A percentile compares a stretch with the other conserved stretches of the same genome.
Conservation (phyloP, 1,139 yeast genomes). For the Yamadazyma songkhlaensis region DNA sequence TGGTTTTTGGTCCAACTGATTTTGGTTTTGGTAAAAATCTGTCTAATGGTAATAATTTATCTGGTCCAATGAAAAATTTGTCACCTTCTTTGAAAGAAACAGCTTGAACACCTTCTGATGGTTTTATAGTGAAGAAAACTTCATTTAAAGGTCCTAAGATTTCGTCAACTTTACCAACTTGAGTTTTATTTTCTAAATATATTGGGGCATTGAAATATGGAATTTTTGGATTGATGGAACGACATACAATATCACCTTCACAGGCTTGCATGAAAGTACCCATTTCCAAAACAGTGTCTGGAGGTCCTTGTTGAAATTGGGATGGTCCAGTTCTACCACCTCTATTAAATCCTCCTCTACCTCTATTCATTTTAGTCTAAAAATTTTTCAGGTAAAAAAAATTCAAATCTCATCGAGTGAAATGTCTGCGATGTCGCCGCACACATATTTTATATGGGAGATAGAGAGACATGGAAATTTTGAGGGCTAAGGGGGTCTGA, state of each 20-base stretch:
- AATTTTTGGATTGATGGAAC: conserved; percentile 87
- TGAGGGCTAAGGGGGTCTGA: too few relatives aligned
- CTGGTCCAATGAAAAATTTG: conserved; percentile 92
- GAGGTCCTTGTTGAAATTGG: conserved; percentile 77
- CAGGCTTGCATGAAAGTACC: conserved; percentile 90
- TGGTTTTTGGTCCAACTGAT: conserved; percentile 71
- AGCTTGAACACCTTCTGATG: conserved; percentile 95
- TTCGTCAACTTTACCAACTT: conserved; percentile 97
- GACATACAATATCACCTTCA: conserved; percentile 97
- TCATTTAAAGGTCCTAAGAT: conserved; percentile 96
- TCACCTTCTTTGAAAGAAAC: conserved; percentile 92
- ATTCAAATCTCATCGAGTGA: conserved; percentile 23
- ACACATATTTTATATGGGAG: neutral
- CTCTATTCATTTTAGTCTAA: conserved; percentile 48
- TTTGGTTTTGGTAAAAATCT: conserved; percentile 94
- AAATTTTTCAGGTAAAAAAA: conserved; percentile 12
- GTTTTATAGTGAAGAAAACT: conserved; percentile 93
- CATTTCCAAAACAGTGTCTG: conserved; percentile 92
- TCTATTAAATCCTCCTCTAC: conserved; percentile 70
- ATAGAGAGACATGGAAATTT: neutral
- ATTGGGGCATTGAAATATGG: conserved; percentile 99
- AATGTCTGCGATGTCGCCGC: conserved; percentile 16
- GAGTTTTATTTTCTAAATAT: conserved; percentile 90
- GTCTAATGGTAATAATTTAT: conserved; percentile 91
- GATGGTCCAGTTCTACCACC: conserved; percentile 57